Conservation (phyloP, 306 rosid species). For the Cyamopsis tetragonoloba region DNA sequence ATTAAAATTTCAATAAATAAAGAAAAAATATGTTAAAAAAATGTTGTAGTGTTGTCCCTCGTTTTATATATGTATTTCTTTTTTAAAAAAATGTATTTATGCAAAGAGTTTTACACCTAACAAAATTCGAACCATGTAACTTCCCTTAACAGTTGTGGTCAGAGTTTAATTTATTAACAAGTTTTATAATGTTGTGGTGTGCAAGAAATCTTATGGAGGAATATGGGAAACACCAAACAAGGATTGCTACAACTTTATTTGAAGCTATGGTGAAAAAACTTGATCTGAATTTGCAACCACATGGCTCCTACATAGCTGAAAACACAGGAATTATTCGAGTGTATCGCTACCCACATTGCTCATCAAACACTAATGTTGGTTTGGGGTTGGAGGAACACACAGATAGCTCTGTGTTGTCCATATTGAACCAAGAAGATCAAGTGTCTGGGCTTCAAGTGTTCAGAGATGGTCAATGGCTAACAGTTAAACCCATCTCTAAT, state of each 20-base stretch:
- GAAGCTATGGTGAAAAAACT: conserved; percentile 37
- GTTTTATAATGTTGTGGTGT: background rate
- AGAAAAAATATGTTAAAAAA: no score
- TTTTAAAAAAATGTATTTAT: no score
- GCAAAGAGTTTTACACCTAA: no score
- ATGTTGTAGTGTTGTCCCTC: no score
- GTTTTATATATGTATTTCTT: no score
- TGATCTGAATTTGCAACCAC: conserved; percentile 7
- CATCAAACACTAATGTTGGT: conserved; percentile 2
- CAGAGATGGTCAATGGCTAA: conserved; percentile 40
- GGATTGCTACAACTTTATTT: conserved; percentile 38
- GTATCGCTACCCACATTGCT: conserved; percentile 50
- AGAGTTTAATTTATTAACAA: background rate
- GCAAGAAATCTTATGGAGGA: conserved; percentile 40
- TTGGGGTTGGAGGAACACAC: conserved; percentile 58
- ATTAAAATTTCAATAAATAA: no score
- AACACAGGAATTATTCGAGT: conserved; percentile 43
- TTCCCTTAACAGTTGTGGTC: no score
- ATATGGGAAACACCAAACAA: conserved; percentile 42
- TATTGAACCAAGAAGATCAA: conserved; percentile 37
- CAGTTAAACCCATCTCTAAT: conserved; percentile 38
- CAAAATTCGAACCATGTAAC: no score
- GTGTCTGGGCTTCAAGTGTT: conserved; percentile 52
- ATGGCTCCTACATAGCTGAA: conserved; percentile 22
- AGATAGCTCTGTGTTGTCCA: conserved; percentile 55